Evolutionary conservation across 371 early-diverging fungal genomes (phyloP).

Genomic region (Haplosporangium sp.): DNA sequence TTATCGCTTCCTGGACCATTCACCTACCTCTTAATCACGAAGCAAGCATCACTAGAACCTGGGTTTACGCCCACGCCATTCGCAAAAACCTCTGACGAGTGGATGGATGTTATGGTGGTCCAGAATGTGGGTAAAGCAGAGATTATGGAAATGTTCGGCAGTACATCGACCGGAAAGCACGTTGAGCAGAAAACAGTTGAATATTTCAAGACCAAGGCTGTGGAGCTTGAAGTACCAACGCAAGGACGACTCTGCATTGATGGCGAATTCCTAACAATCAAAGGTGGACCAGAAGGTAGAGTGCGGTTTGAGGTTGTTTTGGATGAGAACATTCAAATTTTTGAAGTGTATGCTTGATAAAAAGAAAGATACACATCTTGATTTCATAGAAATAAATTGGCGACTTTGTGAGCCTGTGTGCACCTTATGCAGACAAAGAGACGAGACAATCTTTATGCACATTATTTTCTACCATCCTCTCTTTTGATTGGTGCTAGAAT

Average conservation of each 20-base stretch:
- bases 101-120: constrained; percentile 50
- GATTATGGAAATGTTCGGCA: constrained; percentile 47
- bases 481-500: too few relatives aligned
- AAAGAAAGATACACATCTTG: neutral
- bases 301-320: constrained; percentile 36
- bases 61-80: constrained; percentile 50
- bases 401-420: neutral
- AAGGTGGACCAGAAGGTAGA: constrained; percentile 29
- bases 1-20: constrained; percentile 37
- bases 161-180: constrained; percentile 31
- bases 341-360: constrained; percentile 27
- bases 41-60: constrained; percentile 51
- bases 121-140: constrained; percentile 39
- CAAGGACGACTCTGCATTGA: constrained; percentile 46
- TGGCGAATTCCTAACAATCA: constrained; percentile 44
- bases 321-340: constrained; percentile 33
- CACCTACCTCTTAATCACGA: constrained; percentile 44
- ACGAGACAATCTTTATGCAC: too few relatives aligned
- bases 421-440: neutral
- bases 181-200: constrained; percentile 34
- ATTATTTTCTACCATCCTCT: too few relatives aligned
- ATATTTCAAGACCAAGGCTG: constrained; percentile 31
- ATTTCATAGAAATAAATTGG: too few relatives aligned
- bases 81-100: constrained; percentile 42
- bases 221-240: constrained; percentile 38